These are phyloP conservation scores for Leptomonas seymouri DNA, from an alignment of 208 protist species.

Conservation along the genomic window DNA sequence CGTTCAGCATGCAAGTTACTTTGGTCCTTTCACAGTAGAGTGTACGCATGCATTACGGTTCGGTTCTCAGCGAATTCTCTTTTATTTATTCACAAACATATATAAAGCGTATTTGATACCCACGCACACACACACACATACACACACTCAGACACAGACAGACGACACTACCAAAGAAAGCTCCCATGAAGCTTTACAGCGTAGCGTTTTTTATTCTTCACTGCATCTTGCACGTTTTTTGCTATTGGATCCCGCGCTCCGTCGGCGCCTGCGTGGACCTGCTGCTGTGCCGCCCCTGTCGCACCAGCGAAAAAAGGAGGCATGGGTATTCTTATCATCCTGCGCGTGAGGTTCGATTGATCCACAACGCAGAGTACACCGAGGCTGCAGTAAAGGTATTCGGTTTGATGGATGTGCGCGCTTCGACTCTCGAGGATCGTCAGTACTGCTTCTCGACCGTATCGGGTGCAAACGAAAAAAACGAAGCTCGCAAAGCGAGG, in stretches of 20 bases:
- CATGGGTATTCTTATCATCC: constrained; percentile 35
- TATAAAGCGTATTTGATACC: constrained; percentile 18
- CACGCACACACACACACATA: not conserved
- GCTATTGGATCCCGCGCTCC: constrained; percentile 35
- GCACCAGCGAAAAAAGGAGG: constrained; percentile 8
- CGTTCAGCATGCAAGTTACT: not conserved
- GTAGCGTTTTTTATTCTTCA: constrained; percentile 44
- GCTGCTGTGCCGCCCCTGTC: constrained; percentile 34
- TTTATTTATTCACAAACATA: no score
- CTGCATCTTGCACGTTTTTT: constrained; percentile 43
- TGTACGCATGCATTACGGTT: not conserved
- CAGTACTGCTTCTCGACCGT: constrained; percentile 32
- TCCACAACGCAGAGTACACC: constrained; percentile 26
- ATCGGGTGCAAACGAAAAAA: not conserved
- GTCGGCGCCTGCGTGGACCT: constrained; percentile 20
- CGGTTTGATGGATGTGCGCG: constrained; percentile 37
- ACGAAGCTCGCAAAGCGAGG: no score
- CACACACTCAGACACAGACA: not conserved
- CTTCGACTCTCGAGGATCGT: constrained; percentile 27
- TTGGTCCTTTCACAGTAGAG: not conserved
- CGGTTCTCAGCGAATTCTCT: no score
- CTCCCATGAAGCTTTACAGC: constrained; percentile 17
- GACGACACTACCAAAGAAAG: not conserved
- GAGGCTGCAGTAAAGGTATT: constrained; percentile 39
- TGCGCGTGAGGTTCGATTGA: constrained; percentile 32